phyloP scores from a whole-genome alignment of 345 rosid genomes.

The Rhodomyrtus tomentosa region DNA sequence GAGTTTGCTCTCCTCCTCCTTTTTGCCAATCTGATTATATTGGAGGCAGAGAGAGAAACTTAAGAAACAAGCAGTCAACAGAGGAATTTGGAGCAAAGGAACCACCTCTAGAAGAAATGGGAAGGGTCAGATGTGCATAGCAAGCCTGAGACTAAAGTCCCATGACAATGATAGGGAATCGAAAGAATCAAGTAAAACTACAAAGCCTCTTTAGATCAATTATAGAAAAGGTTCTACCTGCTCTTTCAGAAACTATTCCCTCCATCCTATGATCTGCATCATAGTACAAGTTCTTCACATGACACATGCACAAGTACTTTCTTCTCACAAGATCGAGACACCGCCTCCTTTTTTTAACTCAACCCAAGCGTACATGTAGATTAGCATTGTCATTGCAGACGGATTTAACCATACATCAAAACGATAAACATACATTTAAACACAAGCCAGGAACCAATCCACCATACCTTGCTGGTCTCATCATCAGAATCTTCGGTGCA shows the following conservation, averaged over 20 bases:
- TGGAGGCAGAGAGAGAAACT: neutral
- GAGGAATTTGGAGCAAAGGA: too few species aligned
- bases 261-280: neutral
- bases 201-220: too few species aligned
- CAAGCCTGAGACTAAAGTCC: neutral
- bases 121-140: neutral
- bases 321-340: neutral
- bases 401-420: neutral
- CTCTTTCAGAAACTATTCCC: neutral
- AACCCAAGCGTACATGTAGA: neutral
- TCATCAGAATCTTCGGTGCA: conserved; percentile 95
- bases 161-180: neutral
- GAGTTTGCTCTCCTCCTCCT: neutral
- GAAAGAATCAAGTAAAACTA: neutral
- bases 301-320: neutral
- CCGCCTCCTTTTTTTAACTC: neutral
- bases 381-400: neutral
- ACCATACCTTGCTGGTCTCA: conserved; percentile 67
- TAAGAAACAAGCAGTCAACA: neutral
- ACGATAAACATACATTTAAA: neutral
- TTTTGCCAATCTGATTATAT: neutral
- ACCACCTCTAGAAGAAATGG: neutral
- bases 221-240: neutral
- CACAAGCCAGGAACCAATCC: neutral
- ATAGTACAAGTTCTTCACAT: neutral